Evolutionary conservation across 768 basidiomycete species (phyloP).

Genomic region (Leucocoprinus leucothites): DNA sequence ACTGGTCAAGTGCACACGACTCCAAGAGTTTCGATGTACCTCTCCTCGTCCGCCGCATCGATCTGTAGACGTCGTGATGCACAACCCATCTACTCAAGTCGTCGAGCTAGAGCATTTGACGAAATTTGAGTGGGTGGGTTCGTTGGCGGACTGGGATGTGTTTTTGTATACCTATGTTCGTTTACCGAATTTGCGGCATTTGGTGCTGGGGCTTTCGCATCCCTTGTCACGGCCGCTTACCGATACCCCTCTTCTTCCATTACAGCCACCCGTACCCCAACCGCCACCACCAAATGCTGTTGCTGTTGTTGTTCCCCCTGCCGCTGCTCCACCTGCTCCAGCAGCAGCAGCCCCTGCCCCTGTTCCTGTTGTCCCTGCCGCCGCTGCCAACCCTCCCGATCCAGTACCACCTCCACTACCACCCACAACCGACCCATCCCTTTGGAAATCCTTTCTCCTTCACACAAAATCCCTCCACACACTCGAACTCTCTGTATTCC

Average conservation of each 20-base stretch:
- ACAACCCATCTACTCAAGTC: not conserved
- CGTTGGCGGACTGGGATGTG: not conserved
- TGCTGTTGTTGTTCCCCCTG: too few relatives aligned
- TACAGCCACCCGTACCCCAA: too few relatives aligned
- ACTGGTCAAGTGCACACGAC: slow-evolving; percentile 1
- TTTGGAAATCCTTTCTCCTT: not conserved
- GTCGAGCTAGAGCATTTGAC: not conserved
- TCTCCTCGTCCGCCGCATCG: not conserved
- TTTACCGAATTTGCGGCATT: not conserved
- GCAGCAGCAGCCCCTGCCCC: too few relatives aligned
- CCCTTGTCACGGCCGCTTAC: not conserved
- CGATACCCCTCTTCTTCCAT: not conserved
- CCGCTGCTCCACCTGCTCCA: too few relatives aligned
- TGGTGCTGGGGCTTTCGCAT: not conserved
- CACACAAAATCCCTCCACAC: not conserved
- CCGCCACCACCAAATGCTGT: too few relatives aligned
- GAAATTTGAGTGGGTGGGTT: slow-evolving; percentile 11
- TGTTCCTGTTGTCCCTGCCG: too few relatives aligned
- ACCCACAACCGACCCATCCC: not conserved
- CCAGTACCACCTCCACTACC: not conserved
- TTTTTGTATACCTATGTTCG: slow-evolving; percentile 4
- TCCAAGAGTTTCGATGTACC: not conserved
- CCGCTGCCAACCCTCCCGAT: not conserved
- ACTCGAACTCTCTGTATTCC: not conserved
- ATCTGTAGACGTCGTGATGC: not conserved